Percentiles rank a stretch among this genome's conserved stretches.
phyloP scores from a whole-genome alignment of 192 early-diverging fungal species.

The Mortierella alpina region DNA sequence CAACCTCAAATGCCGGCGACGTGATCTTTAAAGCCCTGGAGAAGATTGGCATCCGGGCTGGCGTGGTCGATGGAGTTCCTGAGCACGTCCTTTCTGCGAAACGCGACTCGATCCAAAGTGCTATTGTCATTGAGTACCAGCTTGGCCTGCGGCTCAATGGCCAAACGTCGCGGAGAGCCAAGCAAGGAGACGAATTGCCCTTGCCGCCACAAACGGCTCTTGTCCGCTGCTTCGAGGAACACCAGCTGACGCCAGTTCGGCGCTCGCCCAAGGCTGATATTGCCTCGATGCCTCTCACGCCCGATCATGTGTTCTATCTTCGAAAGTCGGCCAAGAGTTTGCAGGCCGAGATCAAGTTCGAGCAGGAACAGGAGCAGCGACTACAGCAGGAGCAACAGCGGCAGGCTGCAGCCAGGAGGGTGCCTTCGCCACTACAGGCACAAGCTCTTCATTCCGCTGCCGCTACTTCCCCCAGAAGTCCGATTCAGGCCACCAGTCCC shows the following conservation, averaged over 20 bases:
- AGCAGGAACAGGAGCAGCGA: constrained; percentile 9
- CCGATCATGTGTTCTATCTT: constrained; percentile 40
- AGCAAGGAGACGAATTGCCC: constrained; percentile 35
- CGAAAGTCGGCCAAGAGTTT: constrained; percentile 31
- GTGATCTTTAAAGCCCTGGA: constrained; percentile 59
- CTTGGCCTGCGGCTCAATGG: constrained; percentile 23
- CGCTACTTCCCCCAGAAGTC: constrained; percentile 24
- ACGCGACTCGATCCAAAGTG: constrained; percentile 19
- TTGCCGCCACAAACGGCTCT: constrained; percentile 29
- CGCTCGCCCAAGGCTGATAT: constrained; percentile 49
- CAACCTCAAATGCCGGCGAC: constrained; percentile 57
- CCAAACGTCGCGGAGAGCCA: constrained; percentile 15
- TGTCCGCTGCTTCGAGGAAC: constrained; percentile 40
- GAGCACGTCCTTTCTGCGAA: constrained; percentile 26
- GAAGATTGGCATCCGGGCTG: constrained; percentile 60
- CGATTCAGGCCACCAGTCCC: constrained; percentile 13
- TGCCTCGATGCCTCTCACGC: constrained; percentile 36
- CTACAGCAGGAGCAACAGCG: constrained; percentile 9
- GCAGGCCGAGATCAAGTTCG: constrained; percentile 24
- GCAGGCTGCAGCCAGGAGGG: constrained; percentile 15
- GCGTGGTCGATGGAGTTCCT: constrained; percentile 55
- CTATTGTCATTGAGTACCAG: constrained; percentile 45
- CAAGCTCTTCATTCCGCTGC: constrained; percentile 9
- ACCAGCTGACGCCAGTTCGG: constrained; percentile 36
- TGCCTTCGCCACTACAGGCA: constrained; percentile 37